Percentiles rank a stretch among this genome's conserved stretches.
Conservation (phyloP, 768 basidiomycete genomes). For the Termitomyces sp. region DNA sequence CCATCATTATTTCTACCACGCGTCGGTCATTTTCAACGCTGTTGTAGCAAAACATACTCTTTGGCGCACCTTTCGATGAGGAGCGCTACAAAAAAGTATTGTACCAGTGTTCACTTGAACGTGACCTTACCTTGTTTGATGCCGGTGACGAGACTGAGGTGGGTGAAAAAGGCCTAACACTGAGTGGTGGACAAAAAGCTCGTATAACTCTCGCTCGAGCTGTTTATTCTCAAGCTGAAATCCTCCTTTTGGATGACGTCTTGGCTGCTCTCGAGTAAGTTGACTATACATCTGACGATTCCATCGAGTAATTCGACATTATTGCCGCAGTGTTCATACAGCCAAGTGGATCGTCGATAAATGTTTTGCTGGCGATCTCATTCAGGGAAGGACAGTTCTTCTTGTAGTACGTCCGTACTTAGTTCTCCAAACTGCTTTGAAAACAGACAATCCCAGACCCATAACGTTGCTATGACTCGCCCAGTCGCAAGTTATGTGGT, state of each 20-base stretch:
- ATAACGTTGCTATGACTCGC: slow-evolving; percentile 45
- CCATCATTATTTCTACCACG: not conserved
- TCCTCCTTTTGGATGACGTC: slow-evolving; percentile 69
- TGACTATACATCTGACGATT: not conserved
- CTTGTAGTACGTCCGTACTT: slow-evolving; percentile 50
- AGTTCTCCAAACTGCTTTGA: not conserved
- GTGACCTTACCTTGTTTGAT: slow-evolving; percentile 63
- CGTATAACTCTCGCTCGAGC: slow-evolving; percentile 40
- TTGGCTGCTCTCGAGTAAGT: slow-evolving; percentile 53
- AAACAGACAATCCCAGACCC: slow-evolving; percentile 26
- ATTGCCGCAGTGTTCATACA: slow-evolving; percentile 47
- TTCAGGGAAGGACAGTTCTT: slow-evolving; percentile 75
- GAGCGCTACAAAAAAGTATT: slow-evolving; percentile 74
- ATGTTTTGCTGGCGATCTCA: slow-evolving; percentile 74
- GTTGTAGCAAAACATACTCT: slow-evolving; percentile 71
- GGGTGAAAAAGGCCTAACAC: slow-evolving; percentile 62
- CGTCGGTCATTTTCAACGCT: not conserved
- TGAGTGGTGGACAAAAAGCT: slow-evolving; percentile 51
- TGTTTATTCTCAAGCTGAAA: slow-evolving; percentile 45
- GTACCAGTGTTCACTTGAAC: slow-evolving; percentile 65
- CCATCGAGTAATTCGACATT: slow-evolving; percentile 3
- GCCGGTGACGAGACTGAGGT: slow-evolving; percentile 68
- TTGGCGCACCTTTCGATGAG: slow-evolving; percentile 72
- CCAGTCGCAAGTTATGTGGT: slow-evolving; percentile 54
- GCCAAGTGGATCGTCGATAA: slow-evolving; percentile 77